Conservation (phyloP, 2,329 filamentous ascomycete genomes). For the Trichoderma gracile region DNA sequence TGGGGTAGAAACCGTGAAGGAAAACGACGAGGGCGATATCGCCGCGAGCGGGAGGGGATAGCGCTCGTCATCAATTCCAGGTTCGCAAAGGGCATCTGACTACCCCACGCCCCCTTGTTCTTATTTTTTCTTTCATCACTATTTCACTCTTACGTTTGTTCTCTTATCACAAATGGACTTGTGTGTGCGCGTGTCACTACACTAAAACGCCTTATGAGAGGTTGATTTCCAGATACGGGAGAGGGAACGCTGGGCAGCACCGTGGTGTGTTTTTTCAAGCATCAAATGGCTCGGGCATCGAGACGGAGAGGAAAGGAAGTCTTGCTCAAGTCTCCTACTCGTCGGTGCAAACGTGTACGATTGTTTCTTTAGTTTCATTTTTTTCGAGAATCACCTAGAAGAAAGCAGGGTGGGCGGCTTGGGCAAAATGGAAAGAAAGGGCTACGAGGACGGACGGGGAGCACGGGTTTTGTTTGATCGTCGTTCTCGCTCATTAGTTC, state of each 20-base stretch:
- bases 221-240: conserved; percentile 32
- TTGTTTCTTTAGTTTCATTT: conserved; percentile 35
- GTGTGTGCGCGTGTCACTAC: conserved; percentile 24
- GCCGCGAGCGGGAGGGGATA: conserved; percentile 9
- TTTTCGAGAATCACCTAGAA: conserved; percentile 37
- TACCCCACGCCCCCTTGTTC: not conserved
- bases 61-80: conserved; percentile 6
- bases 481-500: conserved; percentile 32
- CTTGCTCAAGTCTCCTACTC: conserved; percentile 26
- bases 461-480: conserved; percentile 32
- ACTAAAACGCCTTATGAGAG: conserved; percentile 25
- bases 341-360: conserved; percentile 41
- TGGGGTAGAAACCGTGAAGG: conserved; percentile 38
- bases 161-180: conserved; percentile 28
- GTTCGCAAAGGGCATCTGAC: conserved; percentile 13
- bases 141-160: conserved; percentile 2
- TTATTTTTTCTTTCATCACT: not conserved
- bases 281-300: conserved; percentile 12
- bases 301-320: conserved; percentile 25
- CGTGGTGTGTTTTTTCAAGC: conserved; percentile 31
- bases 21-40: conserved; percentile 29
- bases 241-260: conserved; percentile 39
- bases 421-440: conserved; percentile 31
- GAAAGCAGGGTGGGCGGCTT: conserved; percentile 36
- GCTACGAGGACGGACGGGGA: conserved; percentile 26